phyloP scores from a whole-genome alignment of 1,139 yeast genomes.

The Sugiyamaella grinbergsii region DNA sequence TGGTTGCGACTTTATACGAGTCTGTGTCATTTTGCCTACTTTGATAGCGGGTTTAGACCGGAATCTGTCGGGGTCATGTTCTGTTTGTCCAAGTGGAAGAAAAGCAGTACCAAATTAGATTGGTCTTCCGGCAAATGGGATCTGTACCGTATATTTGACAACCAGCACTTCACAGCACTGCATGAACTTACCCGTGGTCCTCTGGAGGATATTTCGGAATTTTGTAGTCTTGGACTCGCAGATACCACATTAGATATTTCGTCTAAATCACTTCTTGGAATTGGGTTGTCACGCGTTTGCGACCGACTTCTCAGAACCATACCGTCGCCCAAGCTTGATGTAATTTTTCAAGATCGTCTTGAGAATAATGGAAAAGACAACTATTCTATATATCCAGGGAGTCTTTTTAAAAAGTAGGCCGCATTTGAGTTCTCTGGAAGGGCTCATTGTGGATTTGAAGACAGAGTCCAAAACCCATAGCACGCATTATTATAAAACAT shows the following conservation, averaged over 20 bases:
- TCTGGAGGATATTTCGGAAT: neutral
- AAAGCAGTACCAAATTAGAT: neutral
- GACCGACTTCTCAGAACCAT: neutral
- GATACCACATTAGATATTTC: neutral
- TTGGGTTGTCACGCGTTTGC: neutral
- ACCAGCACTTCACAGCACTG: neutral
- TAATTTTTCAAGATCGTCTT: neutral
- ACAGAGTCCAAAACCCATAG: too few species aligned
- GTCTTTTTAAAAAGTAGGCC: neutral
- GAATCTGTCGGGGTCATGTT: slow-evolving; percentile 3
- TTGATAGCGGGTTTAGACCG: slow-evolving; percentile 1
- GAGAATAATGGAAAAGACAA: neutral
- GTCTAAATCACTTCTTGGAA: neutral
- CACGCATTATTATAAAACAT: too few species aligned
- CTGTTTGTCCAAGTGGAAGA: neutral
- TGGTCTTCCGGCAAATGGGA: neutral
- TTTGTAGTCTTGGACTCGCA: neutral
- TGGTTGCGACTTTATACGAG: neutral
- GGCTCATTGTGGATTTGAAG: too few species aligned
- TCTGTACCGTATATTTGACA: neutral
- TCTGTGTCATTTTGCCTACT: neutral
- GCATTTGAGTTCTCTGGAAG: too few species aligned
- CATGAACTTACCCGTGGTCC: neutral
- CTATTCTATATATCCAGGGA: slow-evolving; percentile 13
- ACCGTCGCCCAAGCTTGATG: neutral